Conservation (phyloP, 1,284 basidiomycete genomes). For the Mycosarcoma mackinlayi region DNA sequence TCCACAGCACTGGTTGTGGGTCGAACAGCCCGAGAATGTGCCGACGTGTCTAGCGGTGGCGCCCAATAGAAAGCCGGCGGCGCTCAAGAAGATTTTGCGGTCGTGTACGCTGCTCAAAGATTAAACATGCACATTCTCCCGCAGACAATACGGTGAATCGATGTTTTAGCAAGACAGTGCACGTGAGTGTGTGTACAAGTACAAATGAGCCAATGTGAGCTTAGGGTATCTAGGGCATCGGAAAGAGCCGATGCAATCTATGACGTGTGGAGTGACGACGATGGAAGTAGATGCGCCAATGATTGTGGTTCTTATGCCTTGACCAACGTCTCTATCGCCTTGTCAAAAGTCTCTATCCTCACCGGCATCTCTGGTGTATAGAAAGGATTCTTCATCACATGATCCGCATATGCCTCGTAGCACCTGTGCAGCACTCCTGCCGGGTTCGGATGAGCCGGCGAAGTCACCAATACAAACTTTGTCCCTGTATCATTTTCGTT, state of each 20-base stretch:
- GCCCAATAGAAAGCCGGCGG: conserved; percentile 71
- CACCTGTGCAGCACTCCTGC: conserved; percentile 74
- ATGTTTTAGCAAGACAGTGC: too few species aligned
- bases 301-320: conserved; percentile 15
- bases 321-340: conserved; percentile 67
- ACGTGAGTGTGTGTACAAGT: conserved; percentile 15
- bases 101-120: conserved; percentile 70
- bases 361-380: conserved; percentile 99
- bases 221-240: too few species aligned
- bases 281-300: too few species aligned
- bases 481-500: conserved; percentile 87
- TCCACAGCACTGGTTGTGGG: conserved; percentile 71
- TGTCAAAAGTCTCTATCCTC: conserved; percentile 87
- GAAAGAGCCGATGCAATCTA: too few species aligned
- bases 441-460: conserved; percentile 77
- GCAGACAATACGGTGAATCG: too few species aligned
- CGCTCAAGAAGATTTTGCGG: conserved; percentile 69
- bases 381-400: conserved; percentile 99
- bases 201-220: conserved; percentile 1
- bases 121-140: too few species aligned
- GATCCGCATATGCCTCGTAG: conserved; percentile 90
- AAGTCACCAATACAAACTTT: conserved; percentile 94
- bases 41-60: conserved; percentile 73
- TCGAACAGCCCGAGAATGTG: conserved; percentile 73
- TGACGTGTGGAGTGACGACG: too few species aligned